These are phyloP conservation scores for Pleurotus pulmonarius DNA, from an alignment of 768 basidiomycete genomes.

Conservation along the genomic window DNA sequence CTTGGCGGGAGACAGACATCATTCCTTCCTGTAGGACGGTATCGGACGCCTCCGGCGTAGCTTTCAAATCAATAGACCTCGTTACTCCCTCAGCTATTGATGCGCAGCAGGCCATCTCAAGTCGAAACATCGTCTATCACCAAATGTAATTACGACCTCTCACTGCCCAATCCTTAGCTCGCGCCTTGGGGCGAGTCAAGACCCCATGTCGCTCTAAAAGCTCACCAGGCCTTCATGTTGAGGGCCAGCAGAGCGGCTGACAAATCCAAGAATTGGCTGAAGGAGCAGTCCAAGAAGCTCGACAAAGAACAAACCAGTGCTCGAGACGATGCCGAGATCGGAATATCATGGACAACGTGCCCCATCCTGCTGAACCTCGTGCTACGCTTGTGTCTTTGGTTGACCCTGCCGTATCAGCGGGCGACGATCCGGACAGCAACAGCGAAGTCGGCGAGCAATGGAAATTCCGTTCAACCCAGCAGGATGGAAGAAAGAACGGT, in stretches of 20 bases:
- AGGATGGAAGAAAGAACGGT: constrained; percentile 34
- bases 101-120: constrained; percentile 9
- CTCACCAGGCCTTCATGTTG: constrained; percentile 67
- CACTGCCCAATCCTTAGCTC: constrained; percentile 84
- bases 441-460: constrained; percentile 76
- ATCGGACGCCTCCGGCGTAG: constrained; percentile 65
- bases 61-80: constrained; percentile 56
- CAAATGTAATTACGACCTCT: constrained; percentile 12
- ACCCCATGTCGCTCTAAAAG: constrained; percentile 51
- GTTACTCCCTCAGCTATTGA: constrained; percentile 37
- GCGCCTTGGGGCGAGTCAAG: constrained; percentile 66
- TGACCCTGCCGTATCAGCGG: constrained; percentile 36
- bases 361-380: constrained; percentile 27
- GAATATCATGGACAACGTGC: constrained; percentile 62
- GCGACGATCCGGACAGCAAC: constrained; percentile 50
- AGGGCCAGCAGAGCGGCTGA: constrained; percentile 58
- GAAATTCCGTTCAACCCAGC: constrained; percentile 33
- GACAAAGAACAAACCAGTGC: constrained; percentile 55
- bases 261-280: constrained; percentile 73
- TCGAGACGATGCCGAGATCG: constrained; percentile 73
- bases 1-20: too few species aligned
- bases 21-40: background rate
- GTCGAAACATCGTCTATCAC: constrained; percentile 10
- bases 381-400: constrained; percentile 38
- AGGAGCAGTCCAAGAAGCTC: constrained; percentile 57